These are phyloP conservation scores for Neoboletus subvelutipes DNA, from an alignment of 768 basidiomycete species.

Conservation along the genomic window DNA sequence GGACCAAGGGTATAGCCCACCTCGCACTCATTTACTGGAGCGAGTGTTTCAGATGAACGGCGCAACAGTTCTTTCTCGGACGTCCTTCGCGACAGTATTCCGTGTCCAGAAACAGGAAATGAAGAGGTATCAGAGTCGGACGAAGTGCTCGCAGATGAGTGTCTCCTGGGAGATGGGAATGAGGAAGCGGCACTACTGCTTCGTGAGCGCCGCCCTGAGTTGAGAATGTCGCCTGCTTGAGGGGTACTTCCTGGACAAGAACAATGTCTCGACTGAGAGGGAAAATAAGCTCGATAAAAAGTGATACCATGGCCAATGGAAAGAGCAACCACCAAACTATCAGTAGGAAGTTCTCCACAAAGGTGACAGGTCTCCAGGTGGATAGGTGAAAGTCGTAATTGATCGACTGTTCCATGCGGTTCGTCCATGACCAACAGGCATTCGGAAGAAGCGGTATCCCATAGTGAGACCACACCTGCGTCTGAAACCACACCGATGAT, in stretches of 20 bases:
- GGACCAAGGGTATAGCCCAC: constrained; percentile 31
- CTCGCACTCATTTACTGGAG: constrained; percentile 37
- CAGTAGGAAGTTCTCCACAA: constrained; percentile 67
- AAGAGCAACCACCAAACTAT: constrained; percentile 64
- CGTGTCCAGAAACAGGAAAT: constrained; percentile 82
- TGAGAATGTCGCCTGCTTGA: constrained; percentile 44
- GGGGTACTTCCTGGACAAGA: constrained; percentile 58
- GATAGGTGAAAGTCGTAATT: constrained; percentile 60
- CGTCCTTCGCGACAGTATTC: constrained; percentile 67
- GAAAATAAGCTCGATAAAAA: constrained; percentile 62
- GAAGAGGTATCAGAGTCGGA: constrained; percentile 43
- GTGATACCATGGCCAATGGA: constrained; percentile 64
- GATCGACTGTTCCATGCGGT: constrained; percentile 53
- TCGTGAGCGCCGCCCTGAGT: constrained; percentile 55
- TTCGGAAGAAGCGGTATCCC: constrained; percentile 68
- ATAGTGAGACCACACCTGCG: constrained; percentile 68
- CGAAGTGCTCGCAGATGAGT: constrained; percentile 43
- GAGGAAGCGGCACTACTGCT: constrained; percentile 55
- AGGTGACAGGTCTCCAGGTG: constrained; percentile 57
- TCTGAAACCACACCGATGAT: constrained; percentile 64
- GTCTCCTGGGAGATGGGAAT: constrained; percentile 48
- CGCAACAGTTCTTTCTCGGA: constrained; percentile 65
- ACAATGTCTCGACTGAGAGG: constrained; percentile 61
- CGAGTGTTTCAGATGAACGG: constrained; percentile 47
- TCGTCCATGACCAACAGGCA: constrained; percentile 64